Evolutionary conservation across 345 rosid genomes (phyloP).

Genomic region (Adansonia digitata): DNA sequence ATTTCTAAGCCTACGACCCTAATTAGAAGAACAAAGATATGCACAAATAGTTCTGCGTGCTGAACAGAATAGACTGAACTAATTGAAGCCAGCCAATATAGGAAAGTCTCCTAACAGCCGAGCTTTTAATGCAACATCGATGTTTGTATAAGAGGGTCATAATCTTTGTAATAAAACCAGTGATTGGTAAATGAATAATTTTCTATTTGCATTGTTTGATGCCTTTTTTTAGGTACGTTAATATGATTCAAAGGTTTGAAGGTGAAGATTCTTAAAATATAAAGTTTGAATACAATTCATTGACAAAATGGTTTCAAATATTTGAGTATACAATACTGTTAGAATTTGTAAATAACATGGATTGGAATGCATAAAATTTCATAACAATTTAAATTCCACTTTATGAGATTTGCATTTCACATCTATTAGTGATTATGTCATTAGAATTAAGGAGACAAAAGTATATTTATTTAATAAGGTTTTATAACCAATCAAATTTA

Average conservation of each 20-base stretch:
- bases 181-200: background rate
- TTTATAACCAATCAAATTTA: too few species aligned
- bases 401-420: background rate
- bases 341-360: background rate
- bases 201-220: background rate
- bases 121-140: background rate
- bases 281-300: background rate
- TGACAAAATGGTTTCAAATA: background rate
- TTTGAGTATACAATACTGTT: background rate
- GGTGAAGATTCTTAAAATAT: background rate
- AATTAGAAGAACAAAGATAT: background rate
- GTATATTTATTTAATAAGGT: background rate
- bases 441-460: background rate
- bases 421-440: background rate
- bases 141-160: background rate
- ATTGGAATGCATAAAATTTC: background rate
- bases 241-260: too few species aligned
- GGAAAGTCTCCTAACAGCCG: background rate
- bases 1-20: background rate
- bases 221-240: background rate
- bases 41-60: background rate
- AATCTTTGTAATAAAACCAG: background rate
- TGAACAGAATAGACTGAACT: background rate
- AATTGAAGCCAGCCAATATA: background rate
- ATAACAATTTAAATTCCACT: background rate